Evolutionary conservation across 179 eudicot species (phyloP).

Genomic region (Beta corolliflora): DNA sequence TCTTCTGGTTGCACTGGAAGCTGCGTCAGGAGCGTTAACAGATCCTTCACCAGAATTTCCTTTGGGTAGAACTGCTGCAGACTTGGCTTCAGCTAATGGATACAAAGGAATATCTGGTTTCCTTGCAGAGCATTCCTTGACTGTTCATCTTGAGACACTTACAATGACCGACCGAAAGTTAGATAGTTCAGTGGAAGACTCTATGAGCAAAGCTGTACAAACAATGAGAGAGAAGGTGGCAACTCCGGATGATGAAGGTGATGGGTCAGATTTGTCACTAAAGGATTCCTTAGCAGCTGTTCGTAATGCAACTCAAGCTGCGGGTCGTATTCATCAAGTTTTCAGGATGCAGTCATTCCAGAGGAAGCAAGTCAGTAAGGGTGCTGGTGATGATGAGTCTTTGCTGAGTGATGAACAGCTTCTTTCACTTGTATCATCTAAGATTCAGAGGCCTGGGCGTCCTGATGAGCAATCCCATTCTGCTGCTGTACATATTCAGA

Average conservation of each 20-base stretch:
- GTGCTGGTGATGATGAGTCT: slow-evolving; percentile 42
- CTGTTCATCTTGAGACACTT: slow-evolving; percentile 52
- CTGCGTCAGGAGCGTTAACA: slow-evolving; percentile 55
- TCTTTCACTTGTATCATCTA: slow-evolving; percentile 51
- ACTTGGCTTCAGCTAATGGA: slow-evolving; percentile 68
- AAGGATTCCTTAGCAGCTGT: slow-evolving; percentile 64
- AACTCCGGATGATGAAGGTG: slow-evolving; percentile 39
- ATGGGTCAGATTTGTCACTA: slow-evolving; percentile 44
- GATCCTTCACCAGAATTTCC: slow-evolving; percentile 60
- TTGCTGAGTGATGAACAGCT: slow-evolving; percentile 49
- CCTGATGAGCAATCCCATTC: slow-evolving; percentile 43
- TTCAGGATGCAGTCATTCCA: slow-evolving; percentile 66
- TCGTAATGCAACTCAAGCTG: slow-evolving; percentile 71
- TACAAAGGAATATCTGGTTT: slow-evolving; percentile 72
- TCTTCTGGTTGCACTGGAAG: slow-evolving; percentile 58
- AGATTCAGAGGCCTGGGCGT: slow-evolving; percentile 47
- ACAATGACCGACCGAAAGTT: slow-evolving; percentile 41
- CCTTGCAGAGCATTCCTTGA: slow-evolving; percentile 69
- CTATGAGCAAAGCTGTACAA: slow-evolving; percentile 43
- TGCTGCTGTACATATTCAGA: slow-evolving; percentile 68
- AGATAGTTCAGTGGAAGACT: slow-evolving; percentile 34
- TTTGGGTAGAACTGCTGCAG: slow-evolving; percentile 62
- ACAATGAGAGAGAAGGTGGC: slow-evolving; percentile 50
- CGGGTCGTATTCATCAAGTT: slow-evolving; percentile 68
- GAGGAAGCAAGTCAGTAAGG: slow-evolving; percentile 44